These are phyloP conservation scores for Penicillium turbatum DNA, from an alignment of 495 filamentous ascomycete species.

Conservation along the genomic window DNA sequence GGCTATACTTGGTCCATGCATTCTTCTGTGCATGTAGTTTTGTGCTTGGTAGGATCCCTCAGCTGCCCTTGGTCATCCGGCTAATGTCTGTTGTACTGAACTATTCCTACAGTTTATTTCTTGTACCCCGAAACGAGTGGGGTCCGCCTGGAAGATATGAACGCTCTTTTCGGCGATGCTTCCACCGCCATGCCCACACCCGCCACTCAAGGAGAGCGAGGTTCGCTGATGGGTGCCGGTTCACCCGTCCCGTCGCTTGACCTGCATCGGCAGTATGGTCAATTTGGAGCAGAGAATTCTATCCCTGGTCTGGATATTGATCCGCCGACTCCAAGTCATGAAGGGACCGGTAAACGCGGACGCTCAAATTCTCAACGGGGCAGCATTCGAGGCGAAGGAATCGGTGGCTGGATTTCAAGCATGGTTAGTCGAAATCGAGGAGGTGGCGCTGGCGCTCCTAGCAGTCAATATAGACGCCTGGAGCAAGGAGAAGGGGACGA, in stretches of 20 bases:
- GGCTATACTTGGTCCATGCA: conserved; percentile 89
- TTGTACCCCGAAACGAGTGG: conserved; percentile 95
- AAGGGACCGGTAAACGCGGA: conserved; percentile 45
- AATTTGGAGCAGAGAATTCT: conserved; percentile 52
- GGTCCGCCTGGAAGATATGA: conserved; percentile 95
- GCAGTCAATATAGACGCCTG: conserved; percentile 59
- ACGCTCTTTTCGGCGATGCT: conserved; percentile 82
- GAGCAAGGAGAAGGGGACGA: conserved; percentile 56
- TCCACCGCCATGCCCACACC: conserved; percentile 73
- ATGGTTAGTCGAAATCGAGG: conserved; percentile 54
- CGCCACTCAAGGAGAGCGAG: conserved; percentile 64
- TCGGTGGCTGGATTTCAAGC: conserved; percentile 67
- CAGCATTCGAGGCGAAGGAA: conserved; percentile 45
- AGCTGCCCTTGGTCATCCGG: neutral
- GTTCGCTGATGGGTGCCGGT: conserved; percentile 62
- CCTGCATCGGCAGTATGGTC: conserved; percentile 53
- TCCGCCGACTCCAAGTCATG: conserved; percentile 52
- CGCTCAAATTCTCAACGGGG: conserved; percentile 27
- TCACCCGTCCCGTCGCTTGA: conserved; percentile 80
- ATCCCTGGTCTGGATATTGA: conserved; percentile 73
- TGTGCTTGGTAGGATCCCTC: conserved; percentile 73
- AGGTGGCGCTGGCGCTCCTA: conserved; percentile 37
- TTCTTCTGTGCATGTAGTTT: conserved; percentile 97
- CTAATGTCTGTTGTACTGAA: conserved; percentile 3
- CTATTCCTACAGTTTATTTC: conserved; percentile 73